Evolutionary conservation across 1,284 basidiomycete species (phyloP).

Genomic region (Baeospora myosura): DNA sequence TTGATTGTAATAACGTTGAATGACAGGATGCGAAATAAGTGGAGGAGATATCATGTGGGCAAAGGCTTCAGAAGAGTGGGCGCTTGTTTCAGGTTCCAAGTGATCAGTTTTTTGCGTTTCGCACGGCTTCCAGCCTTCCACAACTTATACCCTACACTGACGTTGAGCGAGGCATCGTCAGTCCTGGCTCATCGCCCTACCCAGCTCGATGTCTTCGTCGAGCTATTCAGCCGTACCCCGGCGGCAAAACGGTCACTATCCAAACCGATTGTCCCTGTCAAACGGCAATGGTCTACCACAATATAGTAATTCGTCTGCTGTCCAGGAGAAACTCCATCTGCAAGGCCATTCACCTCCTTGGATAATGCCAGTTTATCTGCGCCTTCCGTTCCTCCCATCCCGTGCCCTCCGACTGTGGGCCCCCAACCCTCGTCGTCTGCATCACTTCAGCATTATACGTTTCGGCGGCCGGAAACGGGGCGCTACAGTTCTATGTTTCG

Average conservation of each 20-base stretch:
- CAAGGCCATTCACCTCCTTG: constrained; percentile 44
- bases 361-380: constrained; percentile 52
- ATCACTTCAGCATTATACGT: constrained; percentile 49
- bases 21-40: too few species aligned
- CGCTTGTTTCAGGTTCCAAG: too few species aligned
- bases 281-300: constrained; percentile 42
- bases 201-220: too few species aligned
- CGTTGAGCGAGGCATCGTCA: too few species aligned
- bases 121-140: too few species aligned
- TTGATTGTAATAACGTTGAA: too few species aligned
- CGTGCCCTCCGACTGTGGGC: constrained; percentile 47
- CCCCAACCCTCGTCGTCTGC: constrained; percentile 58
- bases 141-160: too few species aligned
- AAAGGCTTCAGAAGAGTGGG: too few species aligned
- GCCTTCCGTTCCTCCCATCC: constrained; percentile 49
- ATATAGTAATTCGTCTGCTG: constrained; percentile 45
- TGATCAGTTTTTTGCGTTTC: too few species aligned
- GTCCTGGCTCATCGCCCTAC: too few species aligned
- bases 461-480: constrained; percentile 54
- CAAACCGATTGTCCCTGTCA: constrained; percentile 22
- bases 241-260: neutral
- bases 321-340: constrained; percentile 64
- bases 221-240: neutral
- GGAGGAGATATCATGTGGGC: too few species aligned
- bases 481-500: constrained; percentile 40